Evolutionary conservation across 495 filamentous ascomycete genomes (phyloP), one percentile per base, ranked within the genome.

Genomic region (Penicillium malachiteum): DNA sequence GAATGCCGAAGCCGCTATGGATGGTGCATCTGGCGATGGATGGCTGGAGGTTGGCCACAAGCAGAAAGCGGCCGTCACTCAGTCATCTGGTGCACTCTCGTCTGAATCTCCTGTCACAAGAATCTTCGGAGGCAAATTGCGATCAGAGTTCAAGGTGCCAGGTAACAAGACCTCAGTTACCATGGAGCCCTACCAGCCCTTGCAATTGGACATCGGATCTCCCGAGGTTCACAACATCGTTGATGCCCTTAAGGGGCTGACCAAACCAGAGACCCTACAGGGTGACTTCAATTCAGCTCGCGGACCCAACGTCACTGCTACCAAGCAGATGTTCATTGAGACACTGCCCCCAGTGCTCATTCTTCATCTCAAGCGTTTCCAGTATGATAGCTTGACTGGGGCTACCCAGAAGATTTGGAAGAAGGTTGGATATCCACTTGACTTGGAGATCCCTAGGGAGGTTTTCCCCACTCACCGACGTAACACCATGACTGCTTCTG

Each of bases 321-420:
- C 87, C 7, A 98, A 97, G 73, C 94, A 98, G 65, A 83, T 97
- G 6, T 90, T 96, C 66, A 96, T 98, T 57, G 95, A 97, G 68
- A 91, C 86, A 2, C 73, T 97, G 5, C 94, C 94, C 4, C 90
- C 92, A 13, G 90, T 97, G 14, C 83, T 98, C 3, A 94, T 97
- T 49, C 82, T 98, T 38, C 94, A 98, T 65, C 79, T 98, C 9
- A 98, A 98, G 71, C 90, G 95, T 10, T 98, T 98, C 79, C 90
- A 97, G 62, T 97, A 95, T 67, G 91, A 96, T 52, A 88, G 85
- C 61, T 79, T 84, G n/a, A 90, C 88, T 12, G 76, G 77, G 43
- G 91, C 92, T 11, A 95, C 92, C 1, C 89, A 96, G 64, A 98
- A 98, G 72, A 96, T 97, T 55, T 97, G 93, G 93, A 98, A 97